phyloP scores from a whole-genome alignment of 2,329 filamentous ascomycete genomes.

The Talaromyces sp. region DNA sequence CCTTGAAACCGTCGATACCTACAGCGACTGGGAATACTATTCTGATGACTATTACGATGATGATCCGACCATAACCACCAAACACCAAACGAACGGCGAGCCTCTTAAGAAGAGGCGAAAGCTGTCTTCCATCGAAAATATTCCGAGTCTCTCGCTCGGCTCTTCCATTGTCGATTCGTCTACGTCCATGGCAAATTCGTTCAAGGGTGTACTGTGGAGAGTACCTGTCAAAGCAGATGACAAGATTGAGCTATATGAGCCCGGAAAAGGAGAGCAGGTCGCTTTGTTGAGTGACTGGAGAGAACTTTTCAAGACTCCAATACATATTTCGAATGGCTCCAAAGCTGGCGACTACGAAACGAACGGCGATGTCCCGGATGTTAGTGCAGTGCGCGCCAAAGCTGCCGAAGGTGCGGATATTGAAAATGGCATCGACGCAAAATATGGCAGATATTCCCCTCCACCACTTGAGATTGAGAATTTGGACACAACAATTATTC shows the following conservation, averaged over 20 bases:
- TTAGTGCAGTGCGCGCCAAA: not conserved
- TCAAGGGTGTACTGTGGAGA: constrained; percentile 45
- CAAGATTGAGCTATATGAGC: constrained; percentile 35
- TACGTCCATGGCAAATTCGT: constrained; percentile 30
- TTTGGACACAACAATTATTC: constrained; percentile 15
- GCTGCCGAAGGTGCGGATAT: not conserved
- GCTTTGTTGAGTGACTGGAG: constrained; percentile 49
- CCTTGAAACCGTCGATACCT: constrained; percentile 41
- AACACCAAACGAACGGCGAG: constrained; percentile 19
- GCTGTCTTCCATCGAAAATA: constrained; percentile 23
- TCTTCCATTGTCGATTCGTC: constrained; percentile 16
- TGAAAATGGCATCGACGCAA: not conserved
- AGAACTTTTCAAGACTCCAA: constrained; percentile 42
- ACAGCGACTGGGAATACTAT: constrained; percentile 48
- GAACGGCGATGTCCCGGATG: not conserved
- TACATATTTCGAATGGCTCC: constrained; percentile 24
- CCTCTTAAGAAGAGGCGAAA: constrained; percentile 26
- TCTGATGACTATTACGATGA: constrained; percentile 48
- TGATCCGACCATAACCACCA: constrained; percentile 36
- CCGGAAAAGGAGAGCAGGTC: constrained; percentile 43
- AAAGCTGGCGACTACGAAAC: not conserved
- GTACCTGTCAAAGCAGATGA: constrained; percentile 27
- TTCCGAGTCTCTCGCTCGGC: constrained; percentile 17
- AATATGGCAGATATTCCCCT: constrained; percentile 18
- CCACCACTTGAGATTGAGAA: constrained; percentile 20